phyloP scores from a whole-genome alignment of 2,329 filamentous ascomycete species.

The Cordyceps tenuipes region DNA sequence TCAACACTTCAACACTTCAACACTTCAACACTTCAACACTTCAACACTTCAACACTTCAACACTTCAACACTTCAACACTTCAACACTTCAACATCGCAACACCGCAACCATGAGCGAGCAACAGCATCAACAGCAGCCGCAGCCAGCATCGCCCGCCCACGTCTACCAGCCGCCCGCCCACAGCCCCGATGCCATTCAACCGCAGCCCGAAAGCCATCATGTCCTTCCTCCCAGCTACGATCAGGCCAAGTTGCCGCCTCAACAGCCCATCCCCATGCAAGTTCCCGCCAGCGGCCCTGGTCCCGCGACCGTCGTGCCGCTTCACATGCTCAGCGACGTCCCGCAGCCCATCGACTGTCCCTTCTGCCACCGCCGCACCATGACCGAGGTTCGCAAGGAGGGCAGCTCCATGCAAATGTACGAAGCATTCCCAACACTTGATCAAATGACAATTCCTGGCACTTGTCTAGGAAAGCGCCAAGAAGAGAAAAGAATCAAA shows the following conservation, averaged over 20 bases:
- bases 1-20: not conserved
- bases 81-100: not conserved
- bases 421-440: conserved; percentile 1
- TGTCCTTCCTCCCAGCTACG: conserved; percentile 9
- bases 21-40: not conserved
- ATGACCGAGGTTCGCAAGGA: conserved; percentile 17
- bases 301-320: conserved; percentile 14
- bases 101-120: not conserved
- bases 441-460: too few relatives aligned
- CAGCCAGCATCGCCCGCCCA: not conserved
- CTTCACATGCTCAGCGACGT: conserved; percentile 18
- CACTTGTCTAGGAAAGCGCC: too few relatives aligned
- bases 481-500: not conserved
- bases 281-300: not conserved
- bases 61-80: not conserved
- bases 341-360: conserved; percentile 24
- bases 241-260: conserved; percentile 5
- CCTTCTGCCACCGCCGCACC: conserved; percentile 21
- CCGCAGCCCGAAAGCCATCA: conserved; percentile 1
- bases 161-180: conserved; percentile 4
- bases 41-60: not conserved
- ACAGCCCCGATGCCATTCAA: conserved; percentile 5
- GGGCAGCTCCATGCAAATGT: conserved; percentile 22
- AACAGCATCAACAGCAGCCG: conserved; percentile 1
- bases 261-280: not conserved